Base-by-base conservation (phyloP, 352 stramenopile genomes). In the Phytophthora constricta region DNA sequence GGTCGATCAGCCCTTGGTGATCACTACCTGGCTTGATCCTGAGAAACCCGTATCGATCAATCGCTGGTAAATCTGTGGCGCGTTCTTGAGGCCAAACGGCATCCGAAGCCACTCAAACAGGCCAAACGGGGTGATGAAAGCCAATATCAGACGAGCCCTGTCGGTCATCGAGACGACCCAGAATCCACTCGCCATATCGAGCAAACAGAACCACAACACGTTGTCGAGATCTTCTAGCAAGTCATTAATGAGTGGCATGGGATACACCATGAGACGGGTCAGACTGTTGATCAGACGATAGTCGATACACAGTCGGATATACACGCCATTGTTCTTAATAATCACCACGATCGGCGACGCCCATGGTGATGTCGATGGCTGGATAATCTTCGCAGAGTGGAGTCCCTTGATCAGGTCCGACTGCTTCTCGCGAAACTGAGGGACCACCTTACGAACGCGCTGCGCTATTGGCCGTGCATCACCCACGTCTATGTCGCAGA, bases 401-500 rank as follows among this genome's bases (percentile, higher is more conserved):
- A 58, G 23, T 3, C 47, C 58, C n/a, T 58, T 57, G 20, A 65
- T 14, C 25, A 65, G 25, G 11, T 45, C 11, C 14, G 28, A 42
- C 9, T 52, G 27, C 25, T 53, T 51, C 27, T 65, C 58, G 8
- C 39, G 19, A 22, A 52, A 65, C 17, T 46, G 58, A 13, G 20
- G 33, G 13, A 47, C 23, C n/a, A 58, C 31, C 43, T 54, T 37
- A 11, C 31, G 31, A 11, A 37, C 31, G 0, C 22, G 14, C 20
- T 75, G 64, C 2, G 68, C 65, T 13, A 73, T 14, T 2, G 68
- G 68, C 7, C n/a, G 37, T 0, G 58, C 65, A 10, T 66, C 37
- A 2, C 68, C 61, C 0, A 75, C 68, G 33, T 80, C 72, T 17
- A 77, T 73, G 31, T 81, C 68, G 16, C 73, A 77, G 0, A 81